A percentile compares a stretch with the other conserved stretches of the same genome.
phyloP scores from a whole-genome alignment of 306 rosid genomes.

The Ceratonia siliqua region DNA sequence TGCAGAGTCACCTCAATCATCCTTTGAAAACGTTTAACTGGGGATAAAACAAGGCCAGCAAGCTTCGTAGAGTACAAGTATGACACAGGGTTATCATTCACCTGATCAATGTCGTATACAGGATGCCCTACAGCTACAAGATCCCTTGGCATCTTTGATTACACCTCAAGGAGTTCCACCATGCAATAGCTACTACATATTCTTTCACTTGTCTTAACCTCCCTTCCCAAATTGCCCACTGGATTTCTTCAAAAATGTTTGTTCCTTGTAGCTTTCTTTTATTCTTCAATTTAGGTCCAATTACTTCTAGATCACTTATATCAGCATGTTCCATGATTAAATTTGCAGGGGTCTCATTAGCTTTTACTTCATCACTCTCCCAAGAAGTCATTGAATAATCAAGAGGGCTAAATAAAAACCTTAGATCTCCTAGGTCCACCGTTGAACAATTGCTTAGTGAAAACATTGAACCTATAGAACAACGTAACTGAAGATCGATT shows the following conservation, averaged over 20 bases:
- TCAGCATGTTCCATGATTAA: conserved; percentile 61
- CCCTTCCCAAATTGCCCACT: conserved; percentile 77
- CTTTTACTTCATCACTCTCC: conserved; percentile 87
- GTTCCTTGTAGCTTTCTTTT: conserved; percentile 64
- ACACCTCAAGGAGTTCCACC: conserved; percentile 99
- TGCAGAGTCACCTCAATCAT: too few species aligned
- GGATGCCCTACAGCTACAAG: conserved; percentile 76
- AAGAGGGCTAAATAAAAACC: conserved; percentile 83
- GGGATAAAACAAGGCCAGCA: conserved; percentile 81
- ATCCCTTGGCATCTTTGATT: conserved; percentile 73
- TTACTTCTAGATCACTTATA: conserved; percentile 51
- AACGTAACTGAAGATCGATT: conserved; percentile 71
- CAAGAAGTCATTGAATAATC: conserved; percentile 87
- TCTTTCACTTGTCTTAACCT: conserved; percentile 77
- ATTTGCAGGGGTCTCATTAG: conserved; percentile 74
- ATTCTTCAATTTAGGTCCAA: conserved; percentile 55
- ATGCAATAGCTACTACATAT: conserved; percentile 76
- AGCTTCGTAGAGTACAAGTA: conserved; percentile 82
- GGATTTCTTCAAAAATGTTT: conserved; percentile 86
- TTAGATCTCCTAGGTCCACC: conserved; percentile 73
- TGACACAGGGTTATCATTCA: conserved; percentile 71
- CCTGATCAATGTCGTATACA: conserved; percentile 61
- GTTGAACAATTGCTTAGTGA: conserved; percentile 58
- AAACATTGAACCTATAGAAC: conserved; percentile 75
- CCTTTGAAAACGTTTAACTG: conserved; percentile 80